Percentiles rank a stretch among this genome's conserved stretches.
phyloP scores from a whole-genome alignment of 306 rosid species.

The Trifolium fragiferum region DNA sequence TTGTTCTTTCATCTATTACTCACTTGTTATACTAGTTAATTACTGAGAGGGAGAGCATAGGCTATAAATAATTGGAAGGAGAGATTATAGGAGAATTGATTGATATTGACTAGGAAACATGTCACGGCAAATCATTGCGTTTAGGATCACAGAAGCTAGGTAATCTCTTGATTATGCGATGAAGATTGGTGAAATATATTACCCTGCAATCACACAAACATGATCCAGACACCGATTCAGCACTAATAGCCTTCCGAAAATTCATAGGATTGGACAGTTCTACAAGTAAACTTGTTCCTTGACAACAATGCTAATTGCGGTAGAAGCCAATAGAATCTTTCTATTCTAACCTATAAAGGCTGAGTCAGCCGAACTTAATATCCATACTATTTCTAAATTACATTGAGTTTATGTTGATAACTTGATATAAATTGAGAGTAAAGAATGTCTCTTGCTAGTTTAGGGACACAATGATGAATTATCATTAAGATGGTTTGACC shows the following conservation, averaged over 20 bases:
- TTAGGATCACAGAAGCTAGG: background rate
- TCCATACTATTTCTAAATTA: background rate
- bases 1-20: slow-evolving; percentile 10
- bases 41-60: background rate
- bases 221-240: background rate
- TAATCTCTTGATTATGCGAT: background rate
- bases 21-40: background rate
- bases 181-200: background rate
- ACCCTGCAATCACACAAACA: background rate
- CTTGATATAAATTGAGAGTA: slow-evolving; percentile 14
- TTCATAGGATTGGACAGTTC: background rate
- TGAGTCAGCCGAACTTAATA: slow-evolving; percentile 1
- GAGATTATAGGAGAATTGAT: background rate
- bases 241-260: background rate
- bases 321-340: background rate
- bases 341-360: background rate
- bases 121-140: background rate
- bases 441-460: slow-evolving; percentile 18
- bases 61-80: background rate
- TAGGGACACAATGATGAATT: background rate
- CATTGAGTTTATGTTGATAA: background rate
- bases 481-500: background rate
- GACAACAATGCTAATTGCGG: slow-evolving; percentile 1
- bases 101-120: background rate
- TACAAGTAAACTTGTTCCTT: background rate